Evolutionary conservation across 495 filamentous ascomycete species (phyloP), one percentile per base, ranked within the genome.

Genomic region (Alectoria sarmentosa): DNA sequence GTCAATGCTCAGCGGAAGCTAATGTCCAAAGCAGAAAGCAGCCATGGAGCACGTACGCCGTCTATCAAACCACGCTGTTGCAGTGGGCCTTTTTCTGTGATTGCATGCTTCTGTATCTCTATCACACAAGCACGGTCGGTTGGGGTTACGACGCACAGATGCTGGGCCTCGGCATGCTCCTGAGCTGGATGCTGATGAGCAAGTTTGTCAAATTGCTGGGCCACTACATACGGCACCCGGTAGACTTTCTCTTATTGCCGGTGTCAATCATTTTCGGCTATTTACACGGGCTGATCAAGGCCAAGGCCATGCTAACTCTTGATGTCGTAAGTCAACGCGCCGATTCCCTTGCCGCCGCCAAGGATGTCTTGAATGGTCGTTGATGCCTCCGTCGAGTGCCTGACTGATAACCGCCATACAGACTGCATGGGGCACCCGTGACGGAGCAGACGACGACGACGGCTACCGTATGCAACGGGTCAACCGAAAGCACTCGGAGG

Each of bases 231-330:
- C 84, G 82, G 36, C 83, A 90, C 69, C 88, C 90, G 1, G 76
- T 78, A 28, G 89, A 94, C 69, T 78, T 90, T 52, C 64, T 86
- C 37, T 83, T 84, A 66, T 72, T 92, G 39, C 89, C 90, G 6
- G 78, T 86, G n/a, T 89, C 87, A 3, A 84, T 93, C 52, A 61
- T 90, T 6, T 92, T 92, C 66, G 88, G 88, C 49, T 92, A 89
- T 73, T 82, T 90, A 69, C 88, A 91, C 73, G 87, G 88, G 37
- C 72, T 86, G 38, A 86, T 92, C 76, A 92, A 92, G 77, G 78
- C 91, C 61, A 89, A 89, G 66, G 88, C 89, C 5, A 78, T 86
- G 55, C 76, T 83, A 60, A 91, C 89, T 55, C 78, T 90, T 32
- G 84, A 87, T 73, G 81, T 86, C 77, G 88, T 89, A 79, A 77